Evolutionary conservation across 108 stramenopile genomes (phyloP).

Genomic region (Cylindrotheca fusiformis): DNA sequence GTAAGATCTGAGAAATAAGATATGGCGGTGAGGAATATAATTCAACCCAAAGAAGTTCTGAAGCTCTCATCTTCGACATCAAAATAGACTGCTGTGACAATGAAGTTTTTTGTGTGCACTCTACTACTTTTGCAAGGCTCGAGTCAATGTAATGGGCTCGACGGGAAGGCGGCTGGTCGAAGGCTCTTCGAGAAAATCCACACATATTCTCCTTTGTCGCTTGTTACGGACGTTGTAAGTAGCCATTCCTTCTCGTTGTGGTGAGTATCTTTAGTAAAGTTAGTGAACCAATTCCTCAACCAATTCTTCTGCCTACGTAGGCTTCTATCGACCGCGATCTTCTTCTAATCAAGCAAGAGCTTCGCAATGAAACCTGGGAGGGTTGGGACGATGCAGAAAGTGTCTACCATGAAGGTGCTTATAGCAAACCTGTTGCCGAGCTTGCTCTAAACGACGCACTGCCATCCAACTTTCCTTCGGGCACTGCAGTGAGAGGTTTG

Average conservation of each 20-base stretch:
- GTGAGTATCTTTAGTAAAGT: neutral
- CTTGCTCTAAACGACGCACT: slow-evolving; percentile 17
- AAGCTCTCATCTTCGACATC: no score
- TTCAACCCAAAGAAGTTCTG: no score
- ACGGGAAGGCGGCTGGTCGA: no score
- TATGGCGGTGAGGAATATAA: no score
- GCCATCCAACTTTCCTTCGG: neutral
- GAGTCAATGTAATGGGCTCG: no score
- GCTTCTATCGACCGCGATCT: slow-evolving; percentile 8
- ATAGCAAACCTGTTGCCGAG: slow-evolving; percentile 49
- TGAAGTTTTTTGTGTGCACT: no score
- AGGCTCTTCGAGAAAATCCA: neutral
- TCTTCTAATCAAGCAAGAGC: neutral
- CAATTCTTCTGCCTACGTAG: neutral
- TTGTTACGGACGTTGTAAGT: neutral
- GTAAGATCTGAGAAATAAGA: no score
- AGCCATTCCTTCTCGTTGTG: neutral
- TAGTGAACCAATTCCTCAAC: neutral
- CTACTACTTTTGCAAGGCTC: no score
- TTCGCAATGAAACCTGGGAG: neutral
- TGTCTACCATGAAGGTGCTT: slow-evolving; percentile 55
- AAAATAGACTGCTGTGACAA: no score
- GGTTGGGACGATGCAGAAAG: neutral
- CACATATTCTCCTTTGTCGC: neutral
- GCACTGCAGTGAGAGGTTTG: neutral